Evolutionary conservation across 495 filamentous ascomycete species (phyloP), one percentile per base, ranked within the genome.

Genomic region (Podospora pseudocomata): DNA sequence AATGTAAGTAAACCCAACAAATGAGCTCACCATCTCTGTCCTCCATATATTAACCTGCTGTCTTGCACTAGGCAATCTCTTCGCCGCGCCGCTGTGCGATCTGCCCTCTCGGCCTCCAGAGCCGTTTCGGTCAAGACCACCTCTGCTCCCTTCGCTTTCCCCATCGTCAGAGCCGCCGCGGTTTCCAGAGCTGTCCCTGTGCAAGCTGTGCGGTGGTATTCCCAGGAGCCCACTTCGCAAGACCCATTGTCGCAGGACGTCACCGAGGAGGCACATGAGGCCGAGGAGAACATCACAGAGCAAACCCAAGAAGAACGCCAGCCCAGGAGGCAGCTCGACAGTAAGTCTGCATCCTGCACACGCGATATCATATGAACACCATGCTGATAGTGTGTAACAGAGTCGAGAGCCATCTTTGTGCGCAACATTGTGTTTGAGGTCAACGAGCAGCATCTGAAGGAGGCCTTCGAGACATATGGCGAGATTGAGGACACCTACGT

Each of bases 391-490:
- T 49, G 11, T 13, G 2, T 30, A 49, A 49, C 39, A 49, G 39
- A 49, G 39, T 49, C 39, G 39, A 49, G 15, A 49, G 65, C 79
- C 32, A 66, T 96, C 60, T 97, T 92, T 73, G 73, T 97, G 70
- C 91, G 91, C 49, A 99, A 99, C 80, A 76, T 99, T 23, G 89
- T 90, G 73, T 99, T 91, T 74, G 93, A 96, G 78, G 84, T 91
- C 20, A 91, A 88, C 18, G 87, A 87, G 3, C 83, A 87, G 20
- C 90, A 95, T 77, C 75, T 97, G 54, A 78, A 82, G 70, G 82
- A 85, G 63, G 85, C 90, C 16, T 91, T 94, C 68, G 78, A 81
- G 66, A 83, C 87, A 64, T 93, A 84, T 72, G 93, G 92, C 20
- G 75, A 81, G 26, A 81, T 97, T 60, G 55, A 76, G 23, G 74